phyloP scores from a whole-genome alignment of 1,139 yeast species.

The Pichia sp. region DNA sequence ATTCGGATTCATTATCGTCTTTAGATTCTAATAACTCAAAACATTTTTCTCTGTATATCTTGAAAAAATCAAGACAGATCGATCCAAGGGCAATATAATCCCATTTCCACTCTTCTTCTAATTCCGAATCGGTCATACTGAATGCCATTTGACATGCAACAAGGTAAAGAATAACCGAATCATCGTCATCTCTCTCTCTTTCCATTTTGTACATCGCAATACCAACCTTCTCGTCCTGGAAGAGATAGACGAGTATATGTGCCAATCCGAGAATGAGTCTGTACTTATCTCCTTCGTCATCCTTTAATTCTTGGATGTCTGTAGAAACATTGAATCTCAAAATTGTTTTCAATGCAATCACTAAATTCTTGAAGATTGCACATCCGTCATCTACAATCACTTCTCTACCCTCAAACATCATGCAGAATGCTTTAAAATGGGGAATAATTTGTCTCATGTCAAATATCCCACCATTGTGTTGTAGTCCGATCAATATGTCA shows the following conservation, averaged over 20 bases:
- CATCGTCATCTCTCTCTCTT: neutral
- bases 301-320: slow-evolving; percentile 6
- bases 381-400: slow-evolving; percentile 4
- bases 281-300: slow-evolving; percentile 1
- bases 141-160: slow-evolving; percentile 13
- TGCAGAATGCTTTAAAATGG: slow-evolving; percentile 11
- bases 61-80: slow-evolving; percentile 37
- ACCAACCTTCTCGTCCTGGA: slow-evolving; percentile 14
- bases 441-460: slow-evolving; percentile 15
- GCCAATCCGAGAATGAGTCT: slow-evolving; percentile 4
- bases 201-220: slow-evolving; percentile 7
- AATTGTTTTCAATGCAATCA: slow-evolving; percentile 5
- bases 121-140: slow-evolving; percentile 1
- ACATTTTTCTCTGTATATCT: slow-evolving; percentile 22
- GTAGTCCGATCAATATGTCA: slow-evolving; percentile 10
- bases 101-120: neutral
- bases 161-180: slow-evolving; percentile 4
- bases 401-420: slow-evolving; percentile 1
- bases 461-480: slow-evolving; percentile 17
- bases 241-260: slow-evolving; percentile 6
- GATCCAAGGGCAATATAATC: slow-evolving; percentile 14
- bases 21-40: slow-evolving; percentile 8
- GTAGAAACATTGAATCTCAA: slow-evolving; percentile 3
- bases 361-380: slow-evolving; percentile 3
- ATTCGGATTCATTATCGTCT: slow-evolving; percentile 12